Evolutionary conservation across 192 early-diverging fungal species (phyloP).

Genomic region (Entophlyctis luteolus): DNA sequence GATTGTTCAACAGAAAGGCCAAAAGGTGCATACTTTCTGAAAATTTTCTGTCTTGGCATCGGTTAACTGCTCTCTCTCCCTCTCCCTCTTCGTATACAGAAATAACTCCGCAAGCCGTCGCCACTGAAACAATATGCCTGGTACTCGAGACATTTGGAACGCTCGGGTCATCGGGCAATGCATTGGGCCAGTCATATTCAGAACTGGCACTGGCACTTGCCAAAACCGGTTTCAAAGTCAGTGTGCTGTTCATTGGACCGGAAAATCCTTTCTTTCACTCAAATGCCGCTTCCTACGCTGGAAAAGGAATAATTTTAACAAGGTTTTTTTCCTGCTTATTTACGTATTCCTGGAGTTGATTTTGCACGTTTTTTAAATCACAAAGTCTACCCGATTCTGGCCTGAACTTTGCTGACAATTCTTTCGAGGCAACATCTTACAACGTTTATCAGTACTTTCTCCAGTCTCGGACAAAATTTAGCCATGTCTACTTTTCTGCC

Average conservation of each 20-base stretch:
- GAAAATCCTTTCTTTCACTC: conserved; percentile 21
- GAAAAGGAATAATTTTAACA: conserved; percentile 22
- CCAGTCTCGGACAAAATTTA: not conserved
- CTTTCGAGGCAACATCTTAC: conserved; percentile 27
- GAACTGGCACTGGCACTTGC: conserved; percentile 25
- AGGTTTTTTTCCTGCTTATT: too few relatives aligned
- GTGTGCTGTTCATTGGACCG: conserved; percentile 30
- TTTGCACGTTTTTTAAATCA: too few relatives aligned
- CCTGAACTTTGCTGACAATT: conserved; percentile 21
- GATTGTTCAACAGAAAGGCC: conserved; percentile 19
- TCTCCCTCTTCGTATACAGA: too few relatives aligned
- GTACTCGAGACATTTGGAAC: conserved; percentile 30
- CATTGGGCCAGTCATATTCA: not conserved
- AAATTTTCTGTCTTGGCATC: too few relatives aligned
- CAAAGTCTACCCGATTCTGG: conserved; percentile 29
- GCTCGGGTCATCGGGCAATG: conserved; percentile 16
- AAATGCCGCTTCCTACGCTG: conserved; percentile 5
- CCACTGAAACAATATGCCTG: conserved; percentile 26
- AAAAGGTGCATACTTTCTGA: too few relatives aligned
- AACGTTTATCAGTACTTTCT: conserved; percentile 31
- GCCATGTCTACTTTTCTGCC: conserved; percentile 31
- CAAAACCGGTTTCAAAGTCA: conserved; percentile 17
- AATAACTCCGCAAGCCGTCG: too few relatives aligned
- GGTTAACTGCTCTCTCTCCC: too few relatives aligned
- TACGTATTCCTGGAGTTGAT: too few relatives aligned